Percentiles rank a stretch among this genome's conserved stretches.
Evolutionary conservation across 768 basidiomycete species (phyloP).

Genomic region (Wakefieldia striispora): DNA sequence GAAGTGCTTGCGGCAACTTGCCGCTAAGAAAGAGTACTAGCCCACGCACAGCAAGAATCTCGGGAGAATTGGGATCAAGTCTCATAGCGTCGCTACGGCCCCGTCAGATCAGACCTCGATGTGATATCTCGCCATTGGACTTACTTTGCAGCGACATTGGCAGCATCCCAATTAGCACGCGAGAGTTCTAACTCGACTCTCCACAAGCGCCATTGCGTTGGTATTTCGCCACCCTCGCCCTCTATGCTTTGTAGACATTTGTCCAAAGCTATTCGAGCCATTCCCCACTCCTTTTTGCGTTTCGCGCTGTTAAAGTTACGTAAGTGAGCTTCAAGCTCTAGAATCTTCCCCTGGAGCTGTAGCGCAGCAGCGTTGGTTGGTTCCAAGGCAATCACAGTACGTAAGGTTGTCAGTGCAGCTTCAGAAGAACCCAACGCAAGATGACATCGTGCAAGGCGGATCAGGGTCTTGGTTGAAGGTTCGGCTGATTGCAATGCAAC

Average conservation of each 20-base stretch:
- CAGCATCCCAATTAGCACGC: constrained; percentile 70
- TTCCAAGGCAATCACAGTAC: constrained; percentile 59
- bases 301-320: constrained; percentile 59
- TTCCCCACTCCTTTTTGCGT: constrained; percentile 65
- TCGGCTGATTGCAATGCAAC: constrained; percentile 56
- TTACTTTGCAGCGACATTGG: constrained; percentile 71
- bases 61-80: constrained; percentile 69
- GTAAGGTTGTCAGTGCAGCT: constrained; percentile 64
- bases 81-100: constrained; percentile 68
- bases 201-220: constrained; percentile 80
- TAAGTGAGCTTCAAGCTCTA: constrained; percentile 62
- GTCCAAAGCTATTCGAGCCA: constrained; percentile 78
- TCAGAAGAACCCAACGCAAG: constrained; percentile 70
- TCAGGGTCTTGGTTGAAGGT: constrained; percentile 73
- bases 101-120: constrained; percentile 2
- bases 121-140: constrained; percentile 24
- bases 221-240: constrained; percentile 71
- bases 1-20: constrained; percentile 66
- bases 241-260: constrained; percentile 73
- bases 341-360: constrained; percentile 60
- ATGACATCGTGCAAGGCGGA: constrained; percentile 83
- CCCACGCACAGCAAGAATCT: constrained; percentile 75
- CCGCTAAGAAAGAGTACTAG: constrained; percentile 74
- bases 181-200: constrained; percentile 75
- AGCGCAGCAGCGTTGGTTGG: constrained; percentile 57